Evolutionary conservation across 2,329 filamentous ascomycete genomes (phyloP), one percentile per base, ranked within the genome.

Genomic region (Xylaria sp.): DNA sequence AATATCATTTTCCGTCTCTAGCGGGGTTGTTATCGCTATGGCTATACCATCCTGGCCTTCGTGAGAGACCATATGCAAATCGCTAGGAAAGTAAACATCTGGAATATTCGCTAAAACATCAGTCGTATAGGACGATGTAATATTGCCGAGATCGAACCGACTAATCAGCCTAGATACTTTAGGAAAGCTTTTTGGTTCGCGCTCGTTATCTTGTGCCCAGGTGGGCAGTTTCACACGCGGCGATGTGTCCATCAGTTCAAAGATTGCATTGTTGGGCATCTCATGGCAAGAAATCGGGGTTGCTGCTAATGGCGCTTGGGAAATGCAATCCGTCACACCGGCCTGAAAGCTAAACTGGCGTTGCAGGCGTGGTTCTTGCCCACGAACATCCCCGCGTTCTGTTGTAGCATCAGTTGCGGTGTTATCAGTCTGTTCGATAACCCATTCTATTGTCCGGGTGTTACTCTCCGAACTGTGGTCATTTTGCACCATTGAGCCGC

Each of bases 231-330:
- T 38, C 25, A 54, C 43, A 37, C 27, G 21, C 23, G 54, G 51
- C 19, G 60, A 65, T 27, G 63, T 63, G 40, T 60, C 63, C 63
- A 63, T 63, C 33, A 65, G 31, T 27, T 65, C 63, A 25, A 54
- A 54, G n/a, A 65, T 40, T 21, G 44, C 53, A 10, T 56, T 58
- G 23, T 60, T 44, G 15, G 53, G 60, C 49, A 65, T 56, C 40
- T 63, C 63, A 41, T 53, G 21, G 31, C 27, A 46, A n/a, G 27
- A 3, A 33, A 37, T n/a, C 21, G n/a, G 27, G 2, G 19, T 25
- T n/a, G 35, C 19, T 15, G 25, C 19, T 27, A 2, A 17, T 35
- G 38, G 13, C 13, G 29, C 33, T 38, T 21, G 33, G 13, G 47
- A 38, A 19, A 65, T 41, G 17, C 19, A 2, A 48, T 65, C 63